Evolutionary conservation across 768 basidiomycete species (phyloP).

Genomic region (Leccinum obscurum): DNA sequence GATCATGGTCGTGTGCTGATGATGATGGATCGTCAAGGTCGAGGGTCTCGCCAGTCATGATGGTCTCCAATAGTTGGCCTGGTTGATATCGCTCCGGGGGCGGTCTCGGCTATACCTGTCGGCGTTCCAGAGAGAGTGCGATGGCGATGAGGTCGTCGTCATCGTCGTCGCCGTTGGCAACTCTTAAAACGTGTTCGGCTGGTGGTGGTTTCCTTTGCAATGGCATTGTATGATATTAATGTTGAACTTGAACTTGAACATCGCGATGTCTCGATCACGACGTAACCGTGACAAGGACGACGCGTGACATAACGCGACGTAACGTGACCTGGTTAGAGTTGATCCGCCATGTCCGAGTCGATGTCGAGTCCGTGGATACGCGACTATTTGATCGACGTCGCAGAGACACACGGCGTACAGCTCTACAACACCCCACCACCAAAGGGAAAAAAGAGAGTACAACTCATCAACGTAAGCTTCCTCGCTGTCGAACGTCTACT

Average conservation of each 20-base stretch:
- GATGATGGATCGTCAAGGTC: constrained; percentile 43
- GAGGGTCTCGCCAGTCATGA: constrained; percentile 65
- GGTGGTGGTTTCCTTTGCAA: constrained; percentile 25
- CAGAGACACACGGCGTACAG: constrained; percentile 52
- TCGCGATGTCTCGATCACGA: constrained; percentile 12
- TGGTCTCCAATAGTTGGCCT: constrained; percentile 60
- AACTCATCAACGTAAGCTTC: constrained; percentile 53
- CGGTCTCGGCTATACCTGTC: constrained; percentile 4
- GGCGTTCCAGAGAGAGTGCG: constrained; percentile 1
- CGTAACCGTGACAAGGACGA: constrained; percentile 22
- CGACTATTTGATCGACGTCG: constrained; percentile 49
- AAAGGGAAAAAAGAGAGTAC: constrained; percentile 51
- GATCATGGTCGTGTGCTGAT: constrained; percentile 34
- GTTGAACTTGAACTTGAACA: not conserved
- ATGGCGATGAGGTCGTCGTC: not conserved
- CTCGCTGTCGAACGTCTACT: not conserved
- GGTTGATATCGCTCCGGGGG: constrained; percentile 51
- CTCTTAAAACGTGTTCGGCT: not conserved
- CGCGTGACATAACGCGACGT: constrained; percentile 21
- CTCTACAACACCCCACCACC: constrained; percentile 25
- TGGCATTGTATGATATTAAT: constrained; percentile 1
- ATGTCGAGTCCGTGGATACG: constrained; percentile 55
- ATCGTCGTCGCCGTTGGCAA: constrained; percentile 1
- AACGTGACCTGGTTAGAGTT: constrained; percentile 5
- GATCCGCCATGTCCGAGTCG: constrained; percentile 37